Percentiles rank a stretch among this genome's conserved stretches.
Evolutionary conservation across 2,329 filamentous ascomycete species (phyloP).

Genomic region (Paecilomyces fulvus): DNA sequence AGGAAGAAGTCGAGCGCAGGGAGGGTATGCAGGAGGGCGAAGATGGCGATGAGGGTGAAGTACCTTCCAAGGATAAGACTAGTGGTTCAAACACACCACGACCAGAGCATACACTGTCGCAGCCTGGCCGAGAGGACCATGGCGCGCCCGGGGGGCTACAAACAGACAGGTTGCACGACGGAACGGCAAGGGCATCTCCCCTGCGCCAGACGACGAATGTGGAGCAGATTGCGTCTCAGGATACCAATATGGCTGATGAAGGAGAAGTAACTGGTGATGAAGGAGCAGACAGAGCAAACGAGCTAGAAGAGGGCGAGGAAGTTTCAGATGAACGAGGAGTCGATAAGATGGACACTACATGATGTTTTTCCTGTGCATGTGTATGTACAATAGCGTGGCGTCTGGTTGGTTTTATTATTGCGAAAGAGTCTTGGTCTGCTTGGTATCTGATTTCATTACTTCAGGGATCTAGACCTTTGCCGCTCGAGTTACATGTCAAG

Average conservation of each 20-base stretch:
- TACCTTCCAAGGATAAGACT: conserved; percentile 39
- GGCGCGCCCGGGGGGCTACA: conserved; percentile 17
- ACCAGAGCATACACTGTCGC: conserved; percentile 36
- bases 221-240: conserved; percentile 36
- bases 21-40: conserved; percentile 66
- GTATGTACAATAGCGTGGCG: conserved; percentile 2
- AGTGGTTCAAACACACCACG: conserved; percentile 43
- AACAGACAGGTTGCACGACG: conserved; percentile 23
- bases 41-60: conserved; percentile 48
- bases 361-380: conserved; percentile 14
- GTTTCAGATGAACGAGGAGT: conserved; percentile 38
- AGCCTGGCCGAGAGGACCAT: conserved; percentile 24
- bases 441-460: background rate
- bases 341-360: conserved; percentile 61
- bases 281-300: conserved; percentile 27
- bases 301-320: conserved; percentile 43
- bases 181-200: conserved; percentile 26
- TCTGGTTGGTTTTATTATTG: conserved; percentile 2
- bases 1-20: conserved; percentile 82
- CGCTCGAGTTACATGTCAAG: background rate
- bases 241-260: conserved; percentile 53
- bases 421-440: background rate
- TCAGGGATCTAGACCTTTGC: background rate
- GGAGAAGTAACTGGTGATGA: conserved; percentile 32
- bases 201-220: conserved; percentile 29